Evolutionary conservation across 148 eudicot genomes (phyloP).

Genomic region (Nyssa sinensis): DNA sequence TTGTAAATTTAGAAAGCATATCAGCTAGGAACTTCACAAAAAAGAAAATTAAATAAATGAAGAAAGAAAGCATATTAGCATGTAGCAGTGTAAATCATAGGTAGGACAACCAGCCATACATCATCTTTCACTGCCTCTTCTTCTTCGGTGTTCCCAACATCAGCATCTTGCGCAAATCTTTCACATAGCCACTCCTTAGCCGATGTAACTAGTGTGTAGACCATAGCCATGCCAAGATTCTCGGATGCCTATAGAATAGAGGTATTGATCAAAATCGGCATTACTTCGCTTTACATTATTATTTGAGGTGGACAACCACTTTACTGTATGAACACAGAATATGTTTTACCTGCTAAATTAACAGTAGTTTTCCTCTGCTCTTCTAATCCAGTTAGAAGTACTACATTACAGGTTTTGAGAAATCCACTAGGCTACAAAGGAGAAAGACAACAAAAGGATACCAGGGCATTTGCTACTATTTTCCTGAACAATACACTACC

Average conservation of each 20-base stretch:
- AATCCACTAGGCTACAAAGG: background rate
- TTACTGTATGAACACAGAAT: background rate
- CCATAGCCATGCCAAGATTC: slow-evolving; percentile 98
- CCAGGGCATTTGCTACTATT: background rate
- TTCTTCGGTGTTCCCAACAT: slow-evolving; percentile 34
- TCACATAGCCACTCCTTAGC: slow-evolving; percentile 93
- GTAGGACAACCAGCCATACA: slow-evolving; percentile 32
- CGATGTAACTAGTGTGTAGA: slow-evolving; percentile 80
- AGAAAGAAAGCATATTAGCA: background rate
- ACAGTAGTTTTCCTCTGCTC: background rate
- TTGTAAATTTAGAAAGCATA: background rate
- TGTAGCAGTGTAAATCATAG: background rate
- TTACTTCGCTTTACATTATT: background rate
- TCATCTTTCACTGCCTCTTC: slow-evolving; percentile 74
- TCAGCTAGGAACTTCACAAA: background rate
- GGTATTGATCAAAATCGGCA: background rate
- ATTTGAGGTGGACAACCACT: background rate
- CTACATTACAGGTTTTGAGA: background rate
- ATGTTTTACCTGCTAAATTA: background rate
- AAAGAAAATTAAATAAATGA: too few species aligned
- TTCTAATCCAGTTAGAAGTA: background rate
- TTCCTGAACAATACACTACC: too few species aligned
- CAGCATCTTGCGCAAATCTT: slow-evolving; percentile 70
- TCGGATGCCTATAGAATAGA: slow-evolving; percentile 62
- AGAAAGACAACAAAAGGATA: background rate